Base-by-base conservation (phyloP, 176 grass and related monocot species). In the Aegilops sharonensis region DNA sequence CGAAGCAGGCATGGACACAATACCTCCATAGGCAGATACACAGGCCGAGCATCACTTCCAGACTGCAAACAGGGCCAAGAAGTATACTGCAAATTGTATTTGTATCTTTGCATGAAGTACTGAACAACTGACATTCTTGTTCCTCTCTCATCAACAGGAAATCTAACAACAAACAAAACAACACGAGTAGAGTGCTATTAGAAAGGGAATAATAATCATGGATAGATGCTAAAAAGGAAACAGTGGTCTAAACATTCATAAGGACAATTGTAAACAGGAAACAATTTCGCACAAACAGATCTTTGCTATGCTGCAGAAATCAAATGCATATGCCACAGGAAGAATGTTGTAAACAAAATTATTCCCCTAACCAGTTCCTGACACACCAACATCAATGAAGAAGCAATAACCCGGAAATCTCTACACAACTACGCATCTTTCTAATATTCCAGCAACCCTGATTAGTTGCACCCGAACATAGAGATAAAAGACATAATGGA, bases 21-120 rank as follows among this genome's bases (percentile, higher is more conserved):
- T 79, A 95, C 92, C 92, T 97, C 92, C 91, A 97, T 93, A 36
- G 92, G 89, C 81, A 97, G 88, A 78, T 88, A 97, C 5, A 86
- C 89, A 42, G 92, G 90, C 9, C 91, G 90, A 25, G 71, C 76
- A 77, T 97, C 89, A 59, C 88, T 97, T 68, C 92, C 95, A 81
- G 90, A 83, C 79, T 94, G 92, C 50, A 97, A 87, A 78, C 95
- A 97, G 27, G 92, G 95, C 84, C 87, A 91, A 79, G 65, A 61
- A 11, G 37, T 39, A 64, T 88, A 80, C 32, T 89, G 60, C 69
- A 97, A 54, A n/a, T 12, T 71, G 75, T 66, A 95, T 1, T 87
- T 36, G 24, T 97, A 93, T 40, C 89, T 85, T 25, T 97, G 64
- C 76, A 25, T 70, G 66, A 97, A 97, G 85, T 97, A 97, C 48